phyloP scores from a whole-genome alignment of 2,329 filamentous ascomycete genomes.

The Dactylella cylindrospora region DNA sequence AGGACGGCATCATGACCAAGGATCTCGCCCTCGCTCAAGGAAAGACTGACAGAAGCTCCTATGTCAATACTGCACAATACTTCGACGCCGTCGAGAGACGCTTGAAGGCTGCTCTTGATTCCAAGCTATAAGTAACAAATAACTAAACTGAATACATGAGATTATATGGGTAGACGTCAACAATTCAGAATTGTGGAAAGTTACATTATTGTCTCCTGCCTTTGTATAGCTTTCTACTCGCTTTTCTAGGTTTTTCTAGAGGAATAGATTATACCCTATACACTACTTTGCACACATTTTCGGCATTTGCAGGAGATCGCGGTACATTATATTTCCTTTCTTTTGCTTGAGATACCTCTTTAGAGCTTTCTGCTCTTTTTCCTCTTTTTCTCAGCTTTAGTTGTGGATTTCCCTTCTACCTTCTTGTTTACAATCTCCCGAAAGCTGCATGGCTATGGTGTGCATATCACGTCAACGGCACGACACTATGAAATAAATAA shows the following conservation, averaged over 20 bases:
- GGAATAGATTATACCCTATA: constrained; percentile 27
- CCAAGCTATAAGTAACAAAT: constrained; percentile 64
- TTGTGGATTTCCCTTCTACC: no score
- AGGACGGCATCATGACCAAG: constrained; percentile 98
- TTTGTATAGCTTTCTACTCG: neutral
- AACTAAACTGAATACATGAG: no score
- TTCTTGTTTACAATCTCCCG: no score
- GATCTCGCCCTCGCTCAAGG: constrained; percentile 94
- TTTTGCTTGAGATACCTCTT: neutral
- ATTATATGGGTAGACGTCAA: no score
- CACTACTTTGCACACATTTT: constrained; percentile 5
- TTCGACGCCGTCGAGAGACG: constrained; percentile 87
- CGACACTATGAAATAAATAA: no score
- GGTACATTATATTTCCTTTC: neutral
- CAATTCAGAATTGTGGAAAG: no score
- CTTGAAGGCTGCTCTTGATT: constrained; percentile 76
- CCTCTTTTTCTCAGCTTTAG: no score
- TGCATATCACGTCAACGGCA: no score
- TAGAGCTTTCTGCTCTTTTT: constrained; percentile 1
- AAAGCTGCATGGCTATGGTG: no score
- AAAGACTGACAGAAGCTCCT: constrained; percentile 78
- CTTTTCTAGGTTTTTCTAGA: no score
- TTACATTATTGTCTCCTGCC: no score
- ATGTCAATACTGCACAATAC: constrained; percentile 91
- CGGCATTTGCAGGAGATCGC: constrained; percentile 26